Evolutionary conservation across 768 basidiomycete species (phyloP), one percentile per base, ranked within the genome.

Genomic region (Mycena sanguinolenta): DNA sequence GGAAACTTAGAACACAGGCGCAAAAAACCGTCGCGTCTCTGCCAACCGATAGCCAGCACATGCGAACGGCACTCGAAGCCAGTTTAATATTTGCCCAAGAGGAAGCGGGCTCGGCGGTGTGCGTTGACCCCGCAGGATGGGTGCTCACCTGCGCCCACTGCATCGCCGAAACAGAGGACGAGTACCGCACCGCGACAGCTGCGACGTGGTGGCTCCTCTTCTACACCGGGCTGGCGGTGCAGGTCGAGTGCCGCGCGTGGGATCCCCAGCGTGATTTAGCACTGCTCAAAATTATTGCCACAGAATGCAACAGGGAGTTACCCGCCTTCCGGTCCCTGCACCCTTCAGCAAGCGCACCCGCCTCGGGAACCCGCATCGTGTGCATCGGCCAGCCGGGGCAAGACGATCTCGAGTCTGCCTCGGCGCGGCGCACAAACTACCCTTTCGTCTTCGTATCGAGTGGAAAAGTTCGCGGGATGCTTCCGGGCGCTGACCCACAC

Each of bases 361-460:
- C 34, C 17, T 25, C 16, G 19, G 25, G 57, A 5, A 57, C 52
- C 0, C 65, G 17, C 25, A 46, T 65, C 16, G 55, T 65, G 16
- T 65, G 64, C 14, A 66, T 66, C 34, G 65, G 65, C 25, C 65
- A 66, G 42, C 65, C 65, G 17, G 65, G 65, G 8, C 55, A 58
- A 17, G 65, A 66, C 32, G 65, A 66, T 8, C 65, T 66, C 44
- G 65, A 66, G 23, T 58, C 65, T 0, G 12, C 65, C 10, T 58
- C 44, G 19, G 57, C 65, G 17, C 32, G 65, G 23, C 65, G 65
- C 38, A 66, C 65, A 25, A 50, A 39, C 6, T 66, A 58, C 25
- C 30, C 32, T 10, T 36, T 66, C 16, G 23, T 66, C 9, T 32
- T 50, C 16, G 28, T 66, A 6, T 58, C 57, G 25, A 23, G 27